Conservation (phyloP, 2,329 filamentous ascomycete species). For the Paradendryphiella salina region DNA sequence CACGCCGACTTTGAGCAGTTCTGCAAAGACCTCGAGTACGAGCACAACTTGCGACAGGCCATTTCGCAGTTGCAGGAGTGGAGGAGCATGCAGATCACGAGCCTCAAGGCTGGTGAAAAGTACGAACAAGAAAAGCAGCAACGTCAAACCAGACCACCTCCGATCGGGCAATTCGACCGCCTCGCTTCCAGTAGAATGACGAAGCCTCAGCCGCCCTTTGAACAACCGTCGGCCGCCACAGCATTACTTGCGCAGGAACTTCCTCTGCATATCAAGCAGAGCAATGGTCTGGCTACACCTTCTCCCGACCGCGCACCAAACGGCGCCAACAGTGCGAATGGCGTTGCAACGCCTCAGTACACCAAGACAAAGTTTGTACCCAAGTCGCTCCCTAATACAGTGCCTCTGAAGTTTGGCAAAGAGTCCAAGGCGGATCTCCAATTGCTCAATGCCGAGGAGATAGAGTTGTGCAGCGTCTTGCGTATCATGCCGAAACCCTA, state of each 20-base stretch:
- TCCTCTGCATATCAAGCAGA: constrained; percentile 60
- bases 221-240: constrained; percentile 74
- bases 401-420: constrained; percentile 68
- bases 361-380: constrained; percentile 56
- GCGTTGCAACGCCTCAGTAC: constrained; percentile 45
- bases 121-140: constrained; percentile 87
- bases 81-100: constrained; percentile 81
- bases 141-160: constrained; percentile 66
- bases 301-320: constrained; percentile 53
- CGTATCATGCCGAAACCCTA: constrained; percentile 93
- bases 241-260: constrained; percentile 79
- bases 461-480: constrained; percentile 80
- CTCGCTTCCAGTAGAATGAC: constrained; percentile 71
- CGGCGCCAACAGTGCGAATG: constrained; percentile 52
- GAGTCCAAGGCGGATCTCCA: constrained; percentile 83
- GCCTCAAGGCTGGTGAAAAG: constrained; percentile 83
- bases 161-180: constrained; percentile 83
- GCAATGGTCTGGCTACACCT: constrained; percentile 48
- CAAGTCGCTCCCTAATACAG: constrained; percentile 63
- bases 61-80: constrained; percentile 92
- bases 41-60: constrained; percentile 86
- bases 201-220: constrained; percentile 65
- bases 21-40: constrained; percentile 81
- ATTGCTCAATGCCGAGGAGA: constrained; percentile 80
- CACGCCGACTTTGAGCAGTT: constrained; percentile 86